Evolutionary conservation across 2,329 filamentous ascomycete genomes (phyloP), one percentile per base, ranked within the genome.

Genomic region (Leptographium galeiforme): DNA sequence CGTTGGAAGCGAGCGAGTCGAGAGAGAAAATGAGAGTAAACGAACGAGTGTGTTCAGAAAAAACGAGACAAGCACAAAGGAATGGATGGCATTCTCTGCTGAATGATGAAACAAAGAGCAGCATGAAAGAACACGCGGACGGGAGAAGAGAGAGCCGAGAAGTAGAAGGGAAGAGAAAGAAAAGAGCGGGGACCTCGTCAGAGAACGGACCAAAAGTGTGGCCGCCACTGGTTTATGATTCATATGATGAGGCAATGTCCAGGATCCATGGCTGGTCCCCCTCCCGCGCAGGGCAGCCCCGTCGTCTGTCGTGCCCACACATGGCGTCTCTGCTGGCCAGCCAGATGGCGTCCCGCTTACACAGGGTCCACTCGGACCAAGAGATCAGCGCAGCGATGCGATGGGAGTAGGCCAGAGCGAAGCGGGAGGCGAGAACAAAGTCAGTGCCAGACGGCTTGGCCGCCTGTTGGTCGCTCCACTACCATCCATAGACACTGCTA

Each of bases 61-160:
- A 13, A 18, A 14, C 14, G 4, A 30, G 14, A 33, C 10, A 41
- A 25, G 19, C 11, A 40, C 19, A 43, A 36, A 48, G 32, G 36
- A 48, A 45, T 6, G 43, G 32, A 16, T n/a, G 13, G 30, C 43
- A n/a, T 11, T 45, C 25, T 45, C 43, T 13, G n/a, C 13, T 45
- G 13, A 19, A 18, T 16, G 32, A 39, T 25, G 32, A 40, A 46
- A 39, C 36, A 30, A 50, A 48, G 25, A 25, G 25, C 40, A 38
- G 13, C 48, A 46, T 40, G 40, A 45, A 53, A 53, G 32, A 36
- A 45, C 5, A 18, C 25, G 40, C 38, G 30, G 25, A 32, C 16
- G 50, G 34, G 50, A 38, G 34, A 55, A 50, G 51, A 53, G 52
- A 49, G 39, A 25, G 13, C 25, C 53, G 41, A 49, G 36, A 56